These are phyloP conservation scores for Sporothrix pallida DNA, from an alignment of 2,329 filamentous ascomycete genomes.

Conservation along the genomic window DNA sequence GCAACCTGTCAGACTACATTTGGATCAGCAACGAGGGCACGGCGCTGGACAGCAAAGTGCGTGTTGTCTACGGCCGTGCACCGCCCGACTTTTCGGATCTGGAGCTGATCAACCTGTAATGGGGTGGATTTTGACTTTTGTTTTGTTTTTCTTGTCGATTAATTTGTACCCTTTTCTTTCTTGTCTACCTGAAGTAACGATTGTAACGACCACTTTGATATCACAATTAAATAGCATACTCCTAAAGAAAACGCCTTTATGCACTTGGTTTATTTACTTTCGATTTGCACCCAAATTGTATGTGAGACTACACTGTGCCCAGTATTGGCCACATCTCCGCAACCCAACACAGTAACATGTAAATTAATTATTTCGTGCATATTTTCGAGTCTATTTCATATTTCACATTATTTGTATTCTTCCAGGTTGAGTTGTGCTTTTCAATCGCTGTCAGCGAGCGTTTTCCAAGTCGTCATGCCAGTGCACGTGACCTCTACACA, in stretches of 20 bases:
- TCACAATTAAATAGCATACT: slow-evolving; percentile 8
- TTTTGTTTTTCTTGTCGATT: slow-evolving; percentile 9
- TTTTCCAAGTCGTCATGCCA: neutral
- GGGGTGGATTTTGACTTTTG: slow-evolving; percentile 3
- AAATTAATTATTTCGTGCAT: no score
- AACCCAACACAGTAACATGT: neutral
- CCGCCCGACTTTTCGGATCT: slow-evolving; percentile 90
- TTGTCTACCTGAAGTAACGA: slow-evolving; percentile 13
- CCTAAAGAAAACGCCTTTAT: neutral
- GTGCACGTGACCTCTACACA: slow-evolving; percentile 14
- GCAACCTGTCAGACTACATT: slow-evolving; percentile 75
- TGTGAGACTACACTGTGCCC: neutral
- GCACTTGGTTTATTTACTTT: neutral
- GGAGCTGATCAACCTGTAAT: slow-evolving; percentile 78
- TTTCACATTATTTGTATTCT: neutral
- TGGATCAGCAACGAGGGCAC: slow-evolving; percentile 96
- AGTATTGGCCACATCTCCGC: neutral
- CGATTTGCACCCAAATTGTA: neutral
- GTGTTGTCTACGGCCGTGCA: slow-evolving; percentile 82
- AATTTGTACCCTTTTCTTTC: neutral
- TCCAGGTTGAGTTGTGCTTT: no score
- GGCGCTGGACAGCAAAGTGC: slow-evolving; percentile 79
- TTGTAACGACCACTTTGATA: slow-evolving; percentile 1
- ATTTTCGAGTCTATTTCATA: neutral
- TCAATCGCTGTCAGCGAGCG: no score